Evolutionary conservation across 2,329 filamentous ascomycete species (phyloP), one percentile per base, ranked within the genome.

Genomic region (Penicillium concentricum): DNA sequence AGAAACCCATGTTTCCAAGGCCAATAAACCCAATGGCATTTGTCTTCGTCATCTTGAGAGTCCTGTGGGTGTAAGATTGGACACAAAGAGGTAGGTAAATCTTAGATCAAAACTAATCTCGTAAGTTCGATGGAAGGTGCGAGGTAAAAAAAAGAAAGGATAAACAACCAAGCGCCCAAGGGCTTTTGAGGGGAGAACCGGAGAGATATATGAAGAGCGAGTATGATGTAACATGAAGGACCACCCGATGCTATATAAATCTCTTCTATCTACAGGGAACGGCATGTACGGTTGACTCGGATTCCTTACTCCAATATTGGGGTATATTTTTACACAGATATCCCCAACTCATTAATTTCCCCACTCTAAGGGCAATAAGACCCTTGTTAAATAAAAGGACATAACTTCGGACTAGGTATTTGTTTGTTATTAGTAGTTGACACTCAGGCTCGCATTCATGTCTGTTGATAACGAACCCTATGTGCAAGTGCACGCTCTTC

Each of bases 21-120:
- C 59, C 59, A 41, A 59, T 54, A 26, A 59, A 59, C 4, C 59
- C 59, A 67, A 57, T 37, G 6, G 16, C 22, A 32, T 48, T 48
- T 37, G 18, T 12, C 24, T 18, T 5, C 45, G 13, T 26, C 16
- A 37, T 48, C 6, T 48, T 26, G 20, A 7, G 2, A n/a, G 26
- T 48, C 4, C 32, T 18, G 20, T 13, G 5, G 9, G 3, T 38
- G 32, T 13, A 15, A 24, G 7, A 16, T 48, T 37, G 45, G 9
- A 13, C 3, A 10, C n/a, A 8, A 18, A 28, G 12, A 24, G 24
- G 24, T 26, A 26, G 5, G 24, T 26, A 26, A 26, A 26, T 26
- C 24, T 26, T 6, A 26, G 5, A 4, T 26, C 24, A 26, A 26
- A 26, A 24, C 22, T 24, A 24, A 5, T 26, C 24, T 26, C 24